Evolutionary conservation across 2,329 filamentous ascomycete genomes (phyloP), one percentile per base, ranked within the genome.

Genomic region (Penicillium psychrosexuale): DNA sequence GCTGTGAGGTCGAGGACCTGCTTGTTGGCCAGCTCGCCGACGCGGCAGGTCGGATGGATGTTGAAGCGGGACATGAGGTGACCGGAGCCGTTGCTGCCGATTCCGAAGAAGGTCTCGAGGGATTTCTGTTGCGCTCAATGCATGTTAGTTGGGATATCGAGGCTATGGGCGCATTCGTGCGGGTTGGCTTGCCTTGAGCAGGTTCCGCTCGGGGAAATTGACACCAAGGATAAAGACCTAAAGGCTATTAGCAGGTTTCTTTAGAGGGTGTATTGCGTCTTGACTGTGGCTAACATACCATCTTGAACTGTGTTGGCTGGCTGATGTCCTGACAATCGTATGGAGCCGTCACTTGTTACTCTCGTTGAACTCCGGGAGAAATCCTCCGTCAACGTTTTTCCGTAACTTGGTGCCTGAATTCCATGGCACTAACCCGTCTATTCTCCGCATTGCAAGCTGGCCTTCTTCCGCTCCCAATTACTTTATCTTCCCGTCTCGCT

Each of bases 1-100:
- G 88, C 88, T 22, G 89, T 94, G 57, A 99, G 80, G 50, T 89
- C 87, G 49, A 90, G 87, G 63, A 96, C 78, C 57, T 91, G 92
- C 71, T 88, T 86, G 56, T 87, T 84, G 42, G 84, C 81, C 19
- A 99, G 77, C 8, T 84, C 81, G 71, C 89, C 89, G 63, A 97
- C 80, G 69, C 86, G 89, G 62, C 90, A 89, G 54, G 84, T 87
- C 30, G 90, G 87, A 77, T 96, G 90, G 70, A 99, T 95, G 66
- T 87, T 87, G 78, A 91, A 88, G 69, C 90, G 92, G 62, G 94
- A 90, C 79, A 97, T 88, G 65, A 99, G 86, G 40, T 86, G 85
- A 47, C 82, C 77, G 51, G 88, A 89, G 33, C 83, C 77, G 61
- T 84, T 81, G 37, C 85, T 82, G 8, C 92, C 92, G 57, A 97